These are phyloP conservation scores for Rhodomyrtus tomentosa DNA, from an alignment of 345 rosid genomes.

Conservation along the genomic window DNA sequence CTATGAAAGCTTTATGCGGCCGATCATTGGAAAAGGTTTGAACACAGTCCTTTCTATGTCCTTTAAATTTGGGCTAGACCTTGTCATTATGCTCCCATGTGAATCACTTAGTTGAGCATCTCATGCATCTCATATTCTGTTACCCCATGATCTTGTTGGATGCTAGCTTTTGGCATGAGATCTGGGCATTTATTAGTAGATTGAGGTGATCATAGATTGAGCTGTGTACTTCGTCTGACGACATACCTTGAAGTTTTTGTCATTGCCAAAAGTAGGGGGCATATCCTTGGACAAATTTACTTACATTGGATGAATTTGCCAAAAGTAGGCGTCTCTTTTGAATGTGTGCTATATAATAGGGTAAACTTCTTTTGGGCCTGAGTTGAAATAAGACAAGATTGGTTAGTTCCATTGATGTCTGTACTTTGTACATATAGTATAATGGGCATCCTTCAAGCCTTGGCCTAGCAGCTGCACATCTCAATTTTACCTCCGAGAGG, in stretches of 20 bases:
- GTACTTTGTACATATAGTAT: no score
- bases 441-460: not conserved
- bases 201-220: not conserved
- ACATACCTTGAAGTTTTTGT: not conserved
- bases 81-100: not conserved
- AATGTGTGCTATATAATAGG: not conserved
- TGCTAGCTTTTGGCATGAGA: not conserved
- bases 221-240: not conserved
- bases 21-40: conserved; percentile 80
- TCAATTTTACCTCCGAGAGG: not conserved
- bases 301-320: not conserved
- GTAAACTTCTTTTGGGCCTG: not conserved
- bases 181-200: not conserved
- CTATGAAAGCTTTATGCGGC: conserved; percentile 69
- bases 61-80: not conserved
- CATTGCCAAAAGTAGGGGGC: not conserved
- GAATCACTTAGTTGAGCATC: not conserved
- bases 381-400: not conserved
- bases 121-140: not conserved
- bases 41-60: not conserved
- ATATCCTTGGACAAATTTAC: not conserved
- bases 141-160: not conserved
- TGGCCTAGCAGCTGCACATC: not conserved
- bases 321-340: fast-evolving
- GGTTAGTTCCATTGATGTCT: no score